phyloP scores from a whole-genome alignment of 441 rosid species.

The Populus hybrid region DNA sequence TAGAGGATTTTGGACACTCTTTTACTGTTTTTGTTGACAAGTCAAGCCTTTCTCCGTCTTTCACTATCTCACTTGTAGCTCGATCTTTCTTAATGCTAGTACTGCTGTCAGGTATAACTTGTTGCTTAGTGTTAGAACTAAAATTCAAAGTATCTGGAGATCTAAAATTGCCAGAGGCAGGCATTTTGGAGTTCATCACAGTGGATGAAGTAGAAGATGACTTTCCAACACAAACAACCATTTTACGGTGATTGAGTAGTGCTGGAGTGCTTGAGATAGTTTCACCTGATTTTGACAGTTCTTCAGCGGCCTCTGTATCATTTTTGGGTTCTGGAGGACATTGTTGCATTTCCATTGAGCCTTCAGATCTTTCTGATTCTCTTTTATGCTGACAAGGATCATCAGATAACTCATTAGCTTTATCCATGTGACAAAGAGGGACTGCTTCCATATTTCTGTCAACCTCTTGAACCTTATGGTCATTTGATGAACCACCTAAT shows the following conservation, averaged over 20 bases:
- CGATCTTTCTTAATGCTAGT: constrained; percentile 40
- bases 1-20: constrained; percentile 42
- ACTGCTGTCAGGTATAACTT: constrained; percentile 33
- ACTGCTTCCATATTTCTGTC: constrained; percentile 39
- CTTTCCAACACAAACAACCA: constrained; percentile 43
- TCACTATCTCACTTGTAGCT: constrained; percentile 37
- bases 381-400: constrained; percentile 29
- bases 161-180: constrained; percentile 41
- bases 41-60: constrained; percentile 40
- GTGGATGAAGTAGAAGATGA: constrained; percentile 37
- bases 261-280: constrained; percentile 28
- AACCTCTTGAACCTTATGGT: constrained; percentile 33
- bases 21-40: constrained; percentile 39
- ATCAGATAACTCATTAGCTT: constrained; percentile 24
- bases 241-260: constrained; percentile 39
- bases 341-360: constrained; percentile 30
- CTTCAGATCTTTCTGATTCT: constrained; percentile 36
- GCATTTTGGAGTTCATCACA: constrained; percentile 30
- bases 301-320: constrained; percentile 35
- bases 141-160: constrained; percentile 41
- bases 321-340: constrained; percentile 39
- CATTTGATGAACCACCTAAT: constrained; percentile 31
- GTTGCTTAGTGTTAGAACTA: constrained; percentile 35
- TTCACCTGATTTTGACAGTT: constrained; percentile 33
- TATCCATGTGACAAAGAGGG: constrained; percentile 35